Evolutionary conservation across 1,284 basidiomycete species (phyloP), one percentile per base, ranked within the genome.

Genomic region (Ustilago curta): DNA sequence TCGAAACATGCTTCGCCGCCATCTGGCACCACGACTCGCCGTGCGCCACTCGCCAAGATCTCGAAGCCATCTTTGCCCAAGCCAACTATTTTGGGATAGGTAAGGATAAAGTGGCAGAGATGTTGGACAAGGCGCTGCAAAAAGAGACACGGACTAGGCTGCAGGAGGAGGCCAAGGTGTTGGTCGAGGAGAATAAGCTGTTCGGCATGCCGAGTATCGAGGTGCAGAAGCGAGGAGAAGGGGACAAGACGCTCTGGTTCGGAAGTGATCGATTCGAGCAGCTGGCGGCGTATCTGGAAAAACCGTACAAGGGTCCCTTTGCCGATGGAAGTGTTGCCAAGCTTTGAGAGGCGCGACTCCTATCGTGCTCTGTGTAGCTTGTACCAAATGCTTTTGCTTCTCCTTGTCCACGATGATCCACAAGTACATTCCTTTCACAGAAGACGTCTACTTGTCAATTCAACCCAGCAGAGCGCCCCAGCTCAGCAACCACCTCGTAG

Each of bases 141-240:
- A 70, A 62, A 37, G 61, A 61, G 18, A 53, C 59, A 0, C 48
- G 63, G 12, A 60, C 45, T 0, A 66, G 51, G 21, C 11, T 75
- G 59, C 56, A 60, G 37, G 58, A 73, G 19, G 76, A 75, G 49
- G 61, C 64, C 1, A 58, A 62, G 42, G 49, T 32, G 40, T 52
- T 78, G 31, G 75, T 74, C 29, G 72, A 81, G 35, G 1, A 64
- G 21, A 21, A 70, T 2, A 65, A 63, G 6, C n/a, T 67, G 44
- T 82, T 82, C 52, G 80, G 80, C 1, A 65, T 70, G 67, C 80
- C 80, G 21, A 80, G 70, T 53, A 54, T 82, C 18, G 65, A 68
- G 9, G 59, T 75, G 27, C 67, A 64, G 31, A 45, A 71, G 19
- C 44, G 42, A 0, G 52, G 7, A 4, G 78, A 72, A 42, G 72